These are phyloP conservation scores for Massospora cicadina DNA, from an alignment of 371 early-diverging fungal genomes.

Conservation along the genomic window DNA sequence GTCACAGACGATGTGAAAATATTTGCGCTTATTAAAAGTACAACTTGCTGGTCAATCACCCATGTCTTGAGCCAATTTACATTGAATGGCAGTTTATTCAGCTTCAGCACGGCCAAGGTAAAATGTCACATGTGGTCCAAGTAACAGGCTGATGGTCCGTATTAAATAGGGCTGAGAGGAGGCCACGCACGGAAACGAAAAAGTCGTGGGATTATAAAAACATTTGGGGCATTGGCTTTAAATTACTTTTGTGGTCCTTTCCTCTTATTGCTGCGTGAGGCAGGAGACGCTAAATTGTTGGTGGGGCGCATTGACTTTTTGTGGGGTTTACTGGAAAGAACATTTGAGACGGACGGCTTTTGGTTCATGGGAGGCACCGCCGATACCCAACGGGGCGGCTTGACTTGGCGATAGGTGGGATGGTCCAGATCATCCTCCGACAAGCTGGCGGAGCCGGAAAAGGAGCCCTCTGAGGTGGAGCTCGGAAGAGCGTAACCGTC, in stretches of 20 bases:
- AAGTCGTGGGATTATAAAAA: background rate
- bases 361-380: background rate
- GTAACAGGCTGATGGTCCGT: background rate
- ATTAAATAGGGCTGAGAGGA: background rate
- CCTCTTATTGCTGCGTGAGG: background rate
- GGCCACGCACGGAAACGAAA: background rate
- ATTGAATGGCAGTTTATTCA: too few species aligned
- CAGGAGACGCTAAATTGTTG: background rate
- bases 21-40: too few species aligned
- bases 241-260: background rate
- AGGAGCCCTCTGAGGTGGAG: conserved; percentile 4
- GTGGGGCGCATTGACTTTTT: background rate
- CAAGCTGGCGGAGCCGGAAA: background rate
- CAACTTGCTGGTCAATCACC: too few species aligned
- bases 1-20: too few species aligned
- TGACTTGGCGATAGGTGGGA: background rate
- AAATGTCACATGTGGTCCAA: too few species aligned
- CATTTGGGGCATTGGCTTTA: background rate
- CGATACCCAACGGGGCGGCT: background rate
- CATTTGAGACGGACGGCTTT: background rate
- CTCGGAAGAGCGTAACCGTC: background rate
- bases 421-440: background rate
- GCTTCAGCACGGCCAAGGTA: too few species aligned
- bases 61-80: too few species aligned
- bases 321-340: background rate